Base-by-base conservation (phyloP, 306 rosid genomes). In the Quercus dentata region DNA sequence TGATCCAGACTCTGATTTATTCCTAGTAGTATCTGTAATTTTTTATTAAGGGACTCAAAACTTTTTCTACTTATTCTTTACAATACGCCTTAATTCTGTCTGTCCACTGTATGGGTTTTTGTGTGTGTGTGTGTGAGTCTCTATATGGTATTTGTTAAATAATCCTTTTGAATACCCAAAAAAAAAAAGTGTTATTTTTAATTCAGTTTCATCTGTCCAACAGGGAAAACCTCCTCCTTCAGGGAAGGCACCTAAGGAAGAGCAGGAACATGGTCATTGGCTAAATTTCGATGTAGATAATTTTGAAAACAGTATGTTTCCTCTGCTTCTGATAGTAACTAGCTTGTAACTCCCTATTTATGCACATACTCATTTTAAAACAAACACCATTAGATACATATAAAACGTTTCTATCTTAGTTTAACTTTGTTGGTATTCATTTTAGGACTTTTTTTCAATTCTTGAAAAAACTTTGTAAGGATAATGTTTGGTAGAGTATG, bases 221-320 rank as follows among this genome's bases (percentile, higher is more conserved):
- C 97, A 92, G 99, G 98, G 71, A 76, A 78, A 63, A 25, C 72
- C 73, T 19, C 76, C 71, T 54, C 59, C 80, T 68, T 69, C 87
- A 2, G 83, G 76, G 69, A 80, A 75, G 74, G 87, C 67, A 74
- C 79, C 84, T 81, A 80, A 76, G 63, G 87, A 80, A 77, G 86
- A 28, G 81, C 76, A 68, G 74, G 91, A 91, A 72, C 81, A 62
- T 61, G 33, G 31, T 85, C 82, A 78, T 76, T 86, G 91, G 92
- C 80, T 83, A 46, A 61, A 81, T 82, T 84, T 77, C 62, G 46
- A 74, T 80, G 74, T 75, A 82, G 81, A 79, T 76, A 73, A 67
- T 81, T 78, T 74, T 73, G 84, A 83, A 64, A 85, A 82, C 23
- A 78, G 92, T 89, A 90, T 80, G 91, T 75, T 65, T 81, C 69